A percentile compares a stretch with the other conserved stretches of the same genome.
Evolutionary conservation across 345 rosid species (phyloP).

Genomic region (Pugionium dolabratum): DNA sequence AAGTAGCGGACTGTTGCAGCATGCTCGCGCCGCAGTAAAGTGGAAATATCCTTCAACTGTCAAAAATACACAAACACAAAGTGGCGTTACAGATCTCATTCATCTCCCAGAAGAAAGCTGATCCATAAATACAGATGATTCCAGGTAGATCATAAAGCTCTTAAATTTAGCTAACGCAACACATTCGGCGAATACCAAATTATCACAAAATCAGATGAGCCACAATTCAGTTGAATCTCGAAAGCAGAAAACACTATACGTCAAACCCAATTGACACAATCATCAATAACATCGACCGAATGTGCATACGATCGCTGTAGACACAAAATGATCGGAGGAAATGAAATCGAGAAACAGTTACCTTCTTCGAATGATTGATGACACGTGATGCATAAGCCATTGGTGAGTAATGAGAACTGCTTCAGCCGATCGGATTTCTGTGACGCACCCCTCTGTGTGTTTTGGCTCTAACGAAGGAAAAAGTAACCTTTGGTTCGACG

Average conservation of each 20-base stretch:
- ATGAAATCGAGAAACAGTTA: conserved; percentile 8
- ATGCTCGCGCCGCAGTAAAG: conserved; percentile 51
- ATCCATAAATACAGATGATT: background rate
- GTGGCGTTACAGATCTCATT: conserved; percentile 30
- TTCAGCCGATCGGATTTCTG: background rate
- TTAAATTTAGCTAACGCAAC: background rate
- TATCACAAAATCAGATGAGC: background rate
- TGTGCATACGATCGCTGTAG: conserved; percentile 15
- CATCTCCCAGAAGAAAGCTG: conserved; percentile 10
- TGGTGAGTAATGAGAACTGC: background rate
- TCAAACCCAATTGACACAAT: conserved; percentile 5
- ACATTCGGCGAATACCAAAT: background rate
- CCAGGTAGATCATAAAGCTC: conserved; percentile 16
- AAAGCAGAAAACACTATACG: background rate
- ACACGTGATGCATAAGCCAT: conserved; percentile 64
- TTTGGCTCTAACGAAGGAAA: background rate
- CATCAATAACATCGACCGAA: conserved; percentile 12
- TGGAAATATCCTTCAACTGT: conserved; percentile 64
- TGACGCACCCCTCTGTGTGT: conserved; percentile 7
- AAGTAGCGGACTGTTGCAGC: conserved; percentile 55
- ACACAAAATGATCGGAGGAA: conserved; percentile 17
- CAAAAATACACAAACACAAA: background rate
- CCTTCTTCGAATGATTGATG: conserved; percentile 69
- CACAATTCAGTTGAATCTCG: conserved; percentile 16
- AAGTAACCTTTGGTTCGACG: conserved; percentile 12